Evolutionary conservation across 169 alveolate species (phyloP), one percentile per base, ranked within the genome.

Genomic region (Besnoitia besnoiti): DNA sequence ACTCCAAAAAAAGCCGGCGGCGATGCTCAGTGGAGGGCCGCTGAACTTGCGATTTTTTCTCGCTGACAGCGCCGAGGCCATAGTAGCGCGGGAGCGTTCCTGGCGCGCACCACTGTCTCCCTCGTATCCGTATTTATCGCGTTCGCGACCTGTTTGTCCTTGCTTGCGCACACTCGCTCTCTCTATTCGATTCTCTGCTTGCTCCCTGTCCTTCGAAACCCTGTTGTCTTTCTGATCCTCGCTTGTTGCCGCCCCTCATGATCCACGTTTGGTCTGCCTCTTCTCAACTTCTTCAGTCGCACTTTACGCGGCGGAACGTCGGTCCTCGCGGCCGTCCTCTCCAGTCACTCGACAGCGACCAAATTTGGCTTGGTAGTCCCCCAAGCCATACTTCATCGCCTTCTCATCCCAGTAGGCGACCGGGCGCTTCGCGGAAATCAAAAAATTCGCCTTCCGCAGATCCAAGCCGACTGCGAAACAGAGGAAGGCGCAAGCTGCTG

Each of bases 401-500:
- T 77, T 80, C 79, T 92, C 94, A 50, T 92, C 94, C 92, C 92
- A 92, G 61, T 88, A 92, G 87, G 94, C 94, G 42, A 85, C 93
- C 35, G 94, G 94, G 47, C 94, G 82, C 49, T 75, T 62, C 16
- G 92, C 85, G 62, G 84, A 85, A n/a, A 92, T 62, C 40, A 92
- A 42, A 87, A 92, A 88, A 46, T 92, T 85, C 21, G 37, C 93
- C 61, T 88, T 88, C 47, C 93, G 84, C 62, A 33, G 50, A 49
- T 87, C 93, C 37, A 92, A 67, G 62, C 94, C 94, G 37, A 92
- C 79, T 42, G 90, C 61, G 35, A 87, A 92, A 62, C 93, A 89
- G 40, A 92, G 87, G 79, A 79, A 92, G 21, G 93, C 94, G 90
- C 92, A 61, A 75, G 85, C 94, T 33, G 93, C 92, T 21, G 93